These are phyloP conservation scores for Chenopodium suecicum DNA, from an alignment of 148 eudicot genomes.

Conservation along the genomic window DNA sequence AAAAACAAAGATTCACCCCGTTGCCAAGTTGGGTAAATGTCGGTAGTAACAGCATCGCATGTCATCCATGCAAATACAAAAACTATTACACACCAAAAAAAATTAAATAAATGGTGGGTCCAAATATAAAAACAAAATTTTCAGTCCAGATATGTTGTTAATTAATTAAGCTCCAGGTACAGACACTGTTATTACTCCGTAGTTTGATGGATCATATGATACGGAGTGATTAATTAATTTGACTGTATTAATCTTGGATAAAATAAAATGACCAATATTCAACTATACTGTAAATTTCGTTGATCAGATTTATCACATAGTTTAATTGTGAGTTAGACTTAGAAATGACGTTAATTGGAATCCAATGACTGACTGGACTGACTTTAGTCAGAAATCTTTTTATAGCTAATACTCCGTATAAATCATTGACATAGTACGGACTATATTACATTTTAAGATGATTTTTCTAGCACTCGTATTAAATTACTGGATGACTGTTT, in stretches of 20 bases:
- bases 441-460: no score
- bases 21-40: neutral
- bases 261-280: slow-evolving; percentile 20
- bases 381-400: neutral
- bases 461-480: no score
- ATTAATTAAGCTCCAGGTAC: no score
- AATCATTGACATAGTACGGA: no score
- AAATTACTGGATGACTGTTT: no score
- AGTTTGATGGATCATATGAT: no score
- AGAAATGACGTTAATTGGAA: slow-evolving; percentile 8
- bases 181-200: no score
- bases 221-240: neutral
- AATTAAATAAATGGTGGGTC: neutral
- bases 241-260: neutral
- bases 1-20: neutral
- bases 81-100: neutral
- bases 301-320: neutral
- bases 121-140: neutral
- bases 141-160: no score
- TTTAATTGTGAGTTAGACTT: neutral
- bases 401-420: no score
- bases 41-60: neutral
- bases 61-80: neutral
- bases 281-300: neutral
- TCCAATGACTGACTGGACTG: slow-evolving; percentile 1